A percentile compares a stretch with the other conserved stretches of the same genome.
These are phyloP conservation scores for Corynespora cassiicola DNA, from an alignment of 2,329 filamentous ascomycete species.

Conservation along the genomic window DNA sequence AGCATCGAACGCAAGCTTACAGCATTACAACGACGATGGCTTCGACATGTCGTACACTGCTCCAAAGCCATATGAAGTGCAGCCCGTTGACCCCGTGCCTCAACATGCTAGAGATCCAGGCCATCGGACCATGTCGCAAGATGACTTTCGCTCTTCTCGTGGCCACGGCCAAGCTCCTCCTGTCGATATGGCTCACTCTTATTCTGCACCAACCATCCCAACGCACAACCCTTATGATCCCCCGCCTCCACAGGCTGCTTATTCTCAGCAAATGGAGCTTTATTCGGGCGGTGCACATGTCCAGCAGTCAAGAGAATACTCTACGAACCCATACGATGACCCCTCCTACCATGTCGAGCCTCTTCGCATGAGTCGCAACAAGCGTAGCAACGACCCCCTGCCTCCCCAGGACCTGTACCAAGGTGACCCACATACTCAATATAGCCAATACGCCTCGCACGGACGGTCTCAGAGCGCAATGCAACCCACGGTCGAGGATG, in stretches of 20 bases:
- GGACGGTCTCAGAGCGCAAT: conserved; percentile 56
- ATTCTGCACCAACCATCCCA: conserved; percentile 53
- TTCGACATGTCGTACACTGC: conserved; percentile 46
- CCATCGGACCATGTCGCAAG: conserved; percentile 33
- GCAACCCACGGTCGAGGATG: conserved; percentile 71
- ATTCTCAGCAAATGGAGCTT: conserved; percentile 21
- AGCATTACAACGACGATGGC: conserved; percentile 25
- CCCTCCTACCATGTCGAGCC: conserved; percentile 42
- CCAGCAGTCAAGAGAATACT: conserved; percentile 16
- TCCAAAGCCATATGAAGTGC: conserved; percentile 44
- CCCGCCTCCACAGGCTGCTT: conserved; percentile 19
- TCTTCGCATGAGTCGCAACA: conserved; percentile 35
- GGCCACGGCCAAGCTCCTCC: conserved; percentile 29
- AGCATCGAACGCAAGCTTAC: conserved; percentile 24
- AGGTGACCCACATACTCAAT: conserved; percentile 24
- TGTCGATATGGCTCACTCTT: conserved; percentile 47
- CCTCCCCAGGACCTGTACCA: conserved; percentile 40
- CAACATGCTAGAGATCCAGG: conserved; percentile 21
- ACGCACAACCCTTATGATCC: conserved; percentile 35
- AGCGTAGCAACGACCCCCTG: conserved; percentile 26
- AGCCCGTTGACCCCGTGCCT: conserved; percentile 34
- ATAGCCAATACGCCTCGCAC: conserved; percentile 55
- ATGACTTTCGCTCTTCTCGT: conserved; percentile 30
- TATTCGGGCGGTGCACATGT: conserved; percentile 13
- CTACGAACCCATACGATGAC: conserved; percentile 33